phyloP scores from a whole-genome alignment of 2,329 filamentous ascomycete species.

The Claviceps paspali region DNA sequence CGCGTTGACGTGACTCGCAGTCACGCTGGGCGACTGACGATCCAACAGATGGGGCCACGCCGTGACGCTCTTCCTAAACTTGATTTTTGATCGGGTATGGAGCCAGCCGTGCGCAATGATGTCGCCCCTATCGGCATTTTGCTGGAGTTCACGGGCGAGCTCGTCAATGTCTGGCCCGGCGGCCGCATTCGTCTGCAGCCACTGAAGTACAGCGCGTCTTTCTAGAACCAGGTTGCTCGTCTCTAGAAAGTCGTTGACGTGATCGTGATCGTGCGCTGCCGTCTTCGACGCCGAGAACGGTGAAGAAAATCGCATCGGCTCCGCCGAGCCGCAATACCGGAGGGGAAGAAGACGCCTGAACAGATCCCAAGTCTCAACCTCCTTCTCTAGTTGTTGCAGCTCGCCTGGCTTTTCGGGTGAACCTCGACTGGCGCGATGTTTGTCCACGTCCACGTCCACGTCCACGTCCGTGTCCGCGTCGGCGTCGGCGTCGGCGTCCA shows the following conservation, averaged over 20 bases:
- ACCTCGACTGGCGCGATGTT: constrained; percentile 10
- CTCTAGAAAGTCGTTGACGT: constrained; percentile 52
- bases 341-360: constrained; percentile 59
- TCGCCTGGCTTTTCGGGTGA: constrained; percentile 9
- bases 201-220: constrained; percentile 65
- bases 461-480: too few relatives aligned
- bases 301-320: constrained; percentile 17
- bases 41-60: constrained; percentile 51
- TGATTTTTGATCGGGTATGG: constrained; percentile 79
- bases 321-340: constrained; percentile 34
- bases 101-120: constrained; percentile 83
- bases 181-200: constrained; percentile 67
- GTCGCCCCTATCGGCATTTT: constrained; percentile 62
- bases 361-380: constrained; percentile 84
- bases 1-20: constrained; percentile 39
- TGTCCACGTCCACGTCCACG: too few relatives aligned
- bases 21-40: constrained; percentile 40
- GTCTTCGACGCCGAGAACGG: constrained; percentile 14
- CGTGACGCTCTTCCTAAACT: constrained; percentile 70
- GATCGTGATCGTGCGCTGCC: constrained; percentile 11
- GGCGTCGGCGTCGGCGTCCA: constrained; percentile 41
- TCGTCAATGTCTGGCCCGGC: constrained; percentile 58
- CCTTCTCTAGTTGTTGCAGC: constrained; percentile 51
- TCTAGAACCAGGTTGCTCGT: constrained; percentile 61
- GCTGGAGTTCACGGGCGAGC: constrained; percentile 60